Base-by-base conservation (phyloP, 208 protist genomes). In the Trypanosoma melophagium region DNA sequence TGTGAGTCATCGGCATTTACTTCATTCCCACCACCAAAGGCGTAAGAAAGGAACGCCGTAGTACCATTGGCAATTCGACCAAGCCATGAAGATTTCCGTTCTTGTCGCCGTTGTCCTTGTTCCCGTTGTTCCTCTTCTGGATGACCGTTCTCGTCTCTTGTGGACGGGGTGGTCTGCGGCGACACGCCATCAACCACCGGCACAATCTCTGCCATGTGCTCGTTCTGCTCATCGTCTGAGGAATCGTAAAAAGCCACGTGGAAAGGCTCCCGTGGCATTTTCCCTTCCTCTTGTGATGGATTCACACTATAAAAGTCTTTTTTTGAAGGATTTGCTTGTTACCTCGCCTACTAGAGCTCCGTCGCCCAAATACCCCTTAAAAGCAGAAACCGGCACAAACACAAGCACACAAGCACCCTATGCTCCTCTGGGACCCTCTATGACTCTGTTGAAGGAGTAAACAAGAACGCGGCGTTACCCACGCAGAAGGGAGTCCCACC, bases 201-300 rank as follows among this genome's bases (percentile, higher is more conserved):
- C 22, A 66, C 45, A 28, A 94, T 53, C 45, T 72, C 51, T 0
- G 80, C 81, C 52, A 72, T 58, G 31, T 91, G 80, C 9, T 70
- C 67, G 44, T 79, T 74, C 40, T 60, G 22, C 12, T 81, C 86
- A 13, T 92, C 84, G 62, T 92, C 84, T 45, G 85, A 89, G 17
- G 82, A 89, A 53, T 95, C 89, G 8, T 79, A 47, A 61, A 95
- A 94, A 47, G 58, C 47, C 1, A 94, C 57, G 25, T 81, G 74
- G 56, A 86, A 74, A 8, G 44, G 55, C 52, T 61, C 65, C 17
- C 52, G 14, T 19, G 24, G 10, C 66, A 78, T 75, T 12, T 42
- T 45, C 7, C 22, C 53, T 21, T 17, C 17, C 4, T 3, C 14
- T n/a, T 13, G 22, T 45, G 19, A 38, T 49, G 12, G 28, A 25